Percentiles rank a stretch among this genome's conserved stretches.
Conservation (phyloP, 768 basidiomycete species). For the Cantharellus anzutake region DNA sequence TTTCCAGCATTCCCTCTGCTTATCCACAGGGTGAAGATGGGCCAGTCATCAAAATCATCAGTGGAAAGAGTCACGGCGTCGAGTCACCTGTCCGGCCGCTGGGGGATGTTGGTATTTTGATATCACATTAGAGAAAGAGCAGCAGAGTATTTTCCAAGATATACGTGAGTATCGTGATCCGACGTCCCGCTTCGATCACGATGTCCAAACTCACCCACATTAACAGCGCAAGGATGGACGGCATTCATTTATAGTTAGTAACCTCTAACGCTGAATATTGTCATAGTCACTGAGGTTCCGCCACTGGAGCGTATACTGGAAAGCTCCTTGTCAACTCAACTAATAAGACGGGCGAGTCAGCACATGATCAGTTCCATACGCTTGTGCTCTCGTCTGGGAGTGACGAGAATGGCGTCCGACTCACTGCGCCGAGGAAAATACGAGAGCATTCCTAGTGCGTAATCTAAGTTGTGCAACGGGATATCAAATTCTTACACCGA, state of each 20-base stretch:
- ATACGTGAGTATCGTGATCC: constrained; percentile 34
- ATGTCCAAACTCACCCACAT: background rate
- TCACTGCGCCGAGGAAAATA: constrained; percentile 41
- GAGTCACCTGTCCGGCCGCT: constrained; percentile 79
- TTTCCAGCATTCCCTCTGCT: constrained; percentile 48
- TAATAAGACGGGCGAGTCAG: constrained; percentile 12
- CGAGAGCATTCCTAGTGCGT: constrained; percentile 57
- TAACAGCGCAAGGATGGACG: constrained; percentile 67
- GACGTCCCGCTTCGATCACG: too few relatives aligned
- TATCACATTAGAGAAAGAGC: constrained; percentile 41
- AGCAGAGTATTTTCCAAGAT: constrained; percentile 52
- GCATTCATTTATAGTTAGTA: constrained; percentile 62
- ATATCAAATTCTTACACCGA: background rate
- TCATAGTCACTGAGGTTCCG: too few relatives aligned
- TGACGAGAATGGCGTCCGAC: constrained; percentile 45
- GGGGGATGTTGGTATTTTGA: constrained; percentile 95
- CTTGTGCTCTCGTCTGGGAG: constrained; percentile 51
- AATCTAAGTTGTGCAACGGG: background rate
- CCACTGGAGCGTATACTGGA: background rate
- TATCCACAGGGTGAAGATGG: constrained; percentile 54
- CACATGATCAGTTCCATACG: constrained; percentile 50
- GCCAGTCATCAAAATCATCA: constrained; percentile 64
- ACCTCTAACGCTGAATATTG: too few relatives aligned
- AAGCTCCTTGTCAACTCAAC: background rate
- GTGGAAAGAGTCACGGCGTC: constrained; percentile 69